Base-by-base conservation (phyloP, 371 early-diverging fungal genomes). In the Umbelopsis sp. region DNA sequence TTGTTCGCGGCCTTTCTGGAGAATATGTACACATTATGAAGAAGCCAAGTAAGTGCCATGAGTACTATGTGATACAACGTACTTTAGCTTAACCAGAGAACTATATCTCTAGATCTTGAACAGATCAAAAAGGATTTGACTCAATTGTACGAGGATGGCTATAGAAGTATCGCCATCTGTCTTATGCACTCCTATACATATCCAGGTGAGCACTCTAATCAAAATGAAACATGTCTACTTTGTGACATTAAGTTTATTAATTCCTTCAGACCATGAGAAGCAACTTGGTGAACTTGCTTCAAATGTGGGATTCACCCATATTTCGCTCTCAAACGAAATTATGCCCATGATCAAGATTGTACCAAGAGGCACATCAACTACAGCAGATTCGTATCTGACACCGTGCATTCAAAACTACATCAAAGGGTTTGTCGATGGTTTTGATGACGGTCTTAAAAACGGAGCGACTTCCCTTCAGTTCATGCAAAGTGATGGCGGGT, bases 401-500 rank as follows among this genome's bases (percentile, higher is more conserved):
- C 99, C 98, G 2, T 89, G 91, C 70, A 94, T 97, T 69, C 86
- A 89, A 63, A 83, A 87, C 8, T 97, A 97, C 71, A 86, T 97
- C 20, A 76, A 89, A 50, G 91, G 93, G 1, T 97, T 97, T 74
- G 81, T 89, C 5, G 76, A 85, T 32, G 97, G 96, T 1, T 97
- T 98, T 73, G 95, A 96, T 74, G 87, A 87, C 41, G 87, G 89
- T 11, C 80, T 92, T 32, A 66, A 76, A 35, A 71, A 68, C 0
- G 71, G 78, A 24, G 82, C 84, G 8, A 92, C 93, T 9, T 83
- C 87, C 12, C 80, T 97, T 38, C 94, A 95, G 75, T 97, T 98
- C 76, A 98, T 98, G 99, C 96, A 96, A 77, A 91, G 92, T 63
- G 97, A 97, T 75, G 99, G 99, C 68, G 99, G 97, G 1, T 79